Evolutionary conservation across 2,329 filamentous ascomycete genomes (phyloP), one percentile per base, ranked within the genome.

Genomic region (Alternaria sp.): DNA sequence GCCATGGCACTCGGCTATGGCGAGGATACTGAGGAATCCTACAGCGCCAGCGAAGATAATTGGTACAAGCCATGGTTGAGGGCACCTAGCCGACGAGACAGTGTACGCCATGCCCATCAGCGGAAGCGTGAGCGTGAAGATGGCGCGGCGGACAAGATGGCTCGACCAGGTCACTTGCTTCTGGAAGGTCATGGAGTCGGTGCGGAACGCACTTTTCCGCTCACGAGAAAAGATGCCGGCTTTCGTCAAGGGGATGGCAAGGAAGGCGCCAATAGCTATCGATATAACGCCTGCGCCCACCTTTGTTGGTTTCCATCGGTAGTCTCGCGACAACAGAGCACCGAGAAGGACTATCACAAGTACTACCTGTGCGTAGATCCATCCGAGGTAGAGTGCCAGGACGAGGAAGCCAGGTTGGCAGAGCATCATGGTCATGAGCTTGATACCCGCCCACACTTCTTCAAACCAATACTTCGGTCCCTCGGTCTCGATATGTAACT

Each of bases 331-430:
- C 11, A 89, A 83, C n/a, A 93, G 81, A 6, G 91, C 90, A 15
- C 91, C 91, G 6, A 93, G 83, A 15, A 89, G 82, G 61, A 92
- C 83, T 63, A 93, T 91, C 61, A 93, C 84, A 58, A 94, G 82
- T 6, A 92, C 90, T 3, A 93, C 85, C 72, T 93, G 90, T 3
- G 90, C 90, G 76, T 93, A 93, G 49, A 93, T 91, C 91, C 91
- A 94, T 7, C 86, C 89, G 13, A 89, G 83, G 77, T 94, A 94
- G n/a, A 91, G 64, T 2, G 90, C 86, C 73, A 94, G 83, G 28
- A 93, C 80, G n/a, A 88, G 79, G 75, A 93, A 94, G 0, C 91
- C 91, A 4, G 90, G 87, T 74, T 94, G 91, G 40, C 86, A 86
- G 54, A 93, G 82, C 91, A 94, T 93, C 71, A 89, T 87, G 19